Base-by-base conservation (phyloP, 2,329 filamentous ascomycete species). In the Sphaerostilbella broomeana region DNA sequence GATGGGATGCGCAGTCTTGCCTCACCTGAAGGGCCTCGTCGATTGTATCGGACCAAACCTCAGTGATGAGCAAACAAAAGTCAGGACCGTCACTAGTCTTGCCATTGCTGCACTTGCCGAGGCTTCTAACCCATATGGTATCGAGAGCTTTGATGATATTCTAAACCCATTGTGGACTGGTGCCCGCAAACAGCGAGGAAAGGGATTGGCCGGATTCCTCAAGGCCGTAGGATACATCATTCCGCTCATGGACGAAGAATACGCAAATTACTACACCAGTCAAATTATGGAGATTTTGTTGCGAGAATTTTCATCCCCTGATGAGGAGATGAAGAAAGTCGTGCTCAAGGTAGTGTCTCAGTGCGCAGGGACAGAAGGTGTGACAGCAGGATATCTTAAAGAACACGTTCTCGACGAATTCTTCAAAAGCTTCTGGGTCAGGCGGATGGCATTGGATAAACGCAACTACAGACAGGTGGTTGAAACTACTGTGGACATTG, bases 311-410 rank as follows among this genome's bases (percentile, higher is more conserved):
- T 85, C 88, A 6, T 95, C 90, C 1, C 92, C 92, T 0, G 92
- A 98, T 50, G 92, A 98, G 63, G 92, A 98, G 64, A 98, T 98
- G 92, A 98, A 97, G 68, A 98, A 98, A 69, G 92, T 98, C 1
- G 92, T 98, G 6, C 69, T 98, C 43, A 97, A 97, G 65, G 92
- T 98, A 19, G 81, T 98, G 12, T 95, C 89, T 13, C 92, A 98
- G 58, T 97, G 92, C 57, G 86, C 92, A 6, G 84, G 84, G 51
- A 97, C 90, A 3, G 85, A 94, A 56, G 92, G 92, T 65, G 92
- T 98, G 19, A 97, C 92, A 22, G 85, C 89, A 24, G 84, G 81
- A 26, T 98, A 97, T 56, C 74, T 98, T 27, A 97, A 95, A 63
- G 89, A 97, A 57, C 84, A 94, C 47, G 89, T 98, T 6, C 72